These are phyloP conservation scores for Verbena officinalis DNA, from an alignment of 257 asterid species.

Conservation along the genomic window DNA sequence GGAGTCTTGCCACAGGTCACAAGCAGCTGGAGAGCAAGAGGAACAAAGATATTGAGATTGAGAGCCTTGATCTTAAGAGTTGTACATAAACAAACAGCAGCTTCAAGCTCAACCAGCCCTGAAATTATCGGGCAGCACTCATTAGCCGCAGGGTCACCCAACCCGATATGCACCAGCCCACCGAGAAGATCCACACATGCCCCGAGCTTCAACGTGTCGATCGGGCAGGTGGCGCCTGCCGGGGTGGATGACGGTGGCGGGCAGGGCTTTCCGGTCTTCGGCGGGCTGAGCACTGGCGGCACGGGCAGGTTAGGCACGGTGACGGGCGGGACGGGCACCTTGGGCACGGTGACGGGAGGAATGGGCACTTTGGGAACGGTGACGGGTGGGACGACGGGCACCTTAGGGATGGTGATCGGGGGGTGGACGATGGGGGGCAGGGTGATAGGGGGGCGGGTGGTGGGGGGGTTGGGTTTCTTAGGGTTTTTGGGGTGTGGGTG, in stretches of 20 bases:
- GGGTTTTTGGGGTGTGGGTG: constrained; percentile 37
- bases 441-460: constrained; percentile 29
- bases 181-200: constrained; percentile 87
- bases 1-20: constrained; percentile 79
- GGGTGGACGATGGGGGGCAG: constrained; percentile 26
- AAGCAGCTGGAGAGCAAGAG: constrained; percentile 84
- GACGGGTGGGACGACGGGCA: constrained; percentile 13
- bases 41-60: constrained; percentile 62
- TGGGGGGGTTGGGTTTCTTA: constrained; percentile 16
- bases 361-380: constrained; percentile 31
- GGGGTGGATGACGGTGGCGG: constrained; percentile 32
- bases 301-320: constrained; percentile 11
- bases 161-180: constrained; percentile 65
- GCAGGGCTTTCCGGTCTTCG: constrained; percentile 27
- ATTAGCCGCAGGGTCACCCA: constrained; percentile 71
- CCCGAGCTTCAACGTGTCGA: constrained; percentile 74
- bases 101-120: constrained; percentile 72
- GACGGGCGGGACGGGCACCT: constrained; percentile 24
- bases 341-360: constrained; percentile 27
- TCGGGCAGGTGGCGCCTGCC: constrained; percentile 54
- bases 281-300: constrained; percentile 28
- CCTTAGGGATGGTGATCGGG: constrained; percentile 21
- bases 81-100: constrained; percentile 81
- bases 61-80: constrained; percentile 66
- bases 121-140: constrained; percentile 74